phyloP scores from a whole-genome alignment of 306 rosid genomes.

The Lablab purpureus region DNA sequence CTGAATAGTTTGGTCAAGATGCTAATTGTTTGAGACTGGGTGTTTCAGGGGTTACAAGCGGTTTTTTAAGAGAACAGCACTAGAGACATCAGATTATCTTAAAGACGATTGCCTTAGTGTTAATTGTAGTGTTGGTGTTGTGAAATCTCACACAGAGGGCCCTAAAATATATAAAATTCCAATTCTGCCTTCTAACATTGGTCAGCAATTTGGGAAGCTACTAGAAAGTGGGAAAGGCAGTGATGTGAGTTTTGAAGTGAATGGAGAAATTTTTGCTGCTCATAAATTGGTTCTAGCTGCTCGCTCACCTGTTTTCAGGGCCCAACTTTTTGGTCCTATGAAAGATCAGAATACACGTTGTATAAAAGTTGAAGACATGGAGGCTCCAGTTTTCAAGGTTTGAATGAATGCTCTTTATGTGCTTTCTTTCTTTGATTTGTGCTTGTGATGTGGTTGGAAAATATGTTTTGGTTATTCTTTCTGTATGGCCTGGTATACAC shows the following conservation, averaged over 20 bases:
- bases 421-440: slow-evolving; percentile 23
- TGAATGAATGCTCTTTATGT: slow-evolving; percentile 3
- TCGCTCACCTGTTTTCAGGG: slow-evolving; percentile 90
- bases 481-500: not conserved
- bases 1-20: not conserved
- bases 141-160: slow-evolving; percentile 76
- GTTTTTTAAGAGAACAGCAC: slow-evolving; percentile 73
- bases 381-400: slow-evolving; percentile 89
- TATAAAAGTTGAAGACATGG: slow-evolving; percentile 83
- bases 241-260: slow-evolving; percentile 79
- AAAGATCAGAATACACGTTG: slow-evolving; percentile 72
- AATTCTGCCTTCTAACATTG: slow-evolving; percentile 66
- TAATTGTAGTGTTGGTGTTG: slow-evolving; percentile 85
- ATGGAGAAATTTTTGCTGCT: slow-evolving; percentile 72
- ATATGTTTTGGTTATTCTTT: slow-evolving; percentile 6
- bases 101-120: slow-evolving; percentile 82
- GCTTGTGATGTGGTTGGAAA: slow-evolving; percentile 10
- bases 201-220: slow-evolving; percentile 73
- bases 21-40: slow-evolving; percentile 38
- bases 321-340: slow-evolving; percentile 93
- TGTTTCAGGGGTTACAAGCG: slow-evolving; percentile 89
- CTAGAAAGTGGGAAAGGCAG: slow-evolving; percentile 76
- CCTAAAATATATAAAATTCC: slow-evolving; percentile 72
- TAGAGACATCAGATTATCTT: slow-evolving; percentile 84
- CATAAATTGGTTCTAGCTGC: slow-evolving; percentile 87